phyloP scores from a whole-genome alignment of 2,329 filamentous ascomycete genomes.

The Talaromyces sp. region DNA sequence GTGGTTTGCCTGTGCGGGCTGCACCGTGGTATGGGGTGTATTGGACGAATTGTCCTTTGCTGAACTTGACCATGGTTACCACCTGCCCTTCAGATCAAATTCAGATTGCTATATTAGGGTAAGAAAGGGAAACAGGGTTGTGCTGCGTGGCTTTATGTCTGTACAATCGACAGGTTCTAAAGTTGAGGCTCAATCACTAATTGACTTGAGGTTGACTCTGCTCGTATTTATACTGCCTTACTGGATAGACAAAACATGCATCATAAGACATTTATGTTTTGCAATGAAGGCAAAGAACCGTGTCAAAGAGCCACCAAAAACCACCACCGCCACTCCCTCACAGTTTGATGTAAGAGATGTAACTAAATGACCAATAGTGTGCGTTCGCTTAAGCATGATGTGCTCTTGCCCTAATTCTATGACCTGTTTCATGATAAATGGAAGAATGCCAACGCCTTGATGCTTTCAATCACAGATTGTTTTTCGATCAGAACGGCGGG shows the following conservation, averaged over 20 bases:
- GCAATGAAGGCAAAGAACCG: not conserved
- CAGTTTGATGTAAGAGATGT: not conserved
- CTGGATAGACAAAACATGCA: not conserved
- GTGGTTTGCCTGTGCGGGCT: not conserved
- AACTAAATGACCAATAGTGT: not conserved
- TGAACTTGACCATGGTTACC: conserved; percentile 14
- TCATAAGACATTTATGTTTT: not conserved
- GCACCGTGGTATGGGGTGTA: conserved; percentile 9
- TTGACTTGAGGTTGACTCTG: too few relatives aligned
- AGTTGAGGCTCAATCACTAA: not conserved
- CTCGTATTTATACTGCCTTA: not conserved
- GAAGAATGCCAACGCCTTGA: not conserved
- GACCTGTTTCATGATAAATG: not conserved
- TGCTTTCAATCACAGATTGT: not conserved
- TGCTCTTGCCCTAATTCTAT: not conserved
- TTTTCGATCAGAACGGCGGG: not conserved
- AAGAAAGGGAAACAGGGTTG: not conserved
- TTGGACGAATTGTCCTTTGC: conserved; percentile 13
- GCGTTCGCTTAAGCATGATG: not conserved
- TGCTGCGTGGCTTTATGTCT: not conserved
- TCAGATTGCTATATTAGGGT: not conserved
- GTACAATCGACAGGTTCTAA: not conserved
- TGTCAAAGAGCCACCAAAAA: conserved; percentile 3
- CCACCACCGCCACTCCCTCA: not conserved
- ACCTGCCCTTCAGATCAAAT: not conserved